Base-by-base conservation (phyloP, 768 basidiomycete genomes). In the Suillus subaureus region DNA sequence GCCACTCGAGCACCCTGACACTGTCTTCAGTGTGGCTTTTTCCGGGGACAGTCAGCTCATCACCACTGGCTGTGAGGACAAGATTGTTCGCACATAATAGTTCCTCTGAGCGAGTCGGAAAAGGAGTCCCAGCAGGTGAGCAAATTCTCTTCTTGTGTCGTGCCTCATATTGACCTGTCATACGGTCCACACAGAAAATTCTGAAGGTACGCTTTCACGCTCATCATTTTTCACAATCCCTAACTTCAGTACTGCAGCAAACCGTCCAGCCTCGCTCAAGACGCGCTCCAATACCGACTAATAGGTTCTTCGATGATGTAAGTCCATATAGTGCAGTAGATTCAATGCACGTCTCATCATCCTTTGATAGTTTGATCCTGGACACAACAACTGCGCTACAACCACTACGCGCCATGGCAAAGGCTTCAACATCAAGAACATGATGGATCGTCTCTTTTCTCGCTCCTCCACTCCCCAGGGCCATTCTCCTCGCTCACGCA, bases 11-110 rank as follows among this genome's bases (percentile, higher is more conserved):
- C 52, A 54, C 18, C 52, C 52, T 54, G 8, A 31, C 31, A 4
- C 0, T 0, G 51, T 52, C 28, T 2, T 0, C 0, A 4, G 51
- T 12, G 2, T 31, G 9, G 52, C 31, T 1, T 54, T 54, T 54
- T 54, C 31, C 9, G 52, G 31, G 28, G 52, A 54, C 31, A 54
- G 18, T 5, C 18, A 31, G 18, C 31, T 54, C 52, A 54, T 54
- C 28, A 31, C 52, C 0, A 54, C 52, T 18, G 31, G 31, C 54
- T 55, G 54, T 55, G 1, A 0, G 0, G 52, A 55, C 52, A 33
- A 33, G 3, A 15, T 49, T 2, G 31, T n/a, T n/a, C 54, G 54
- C 18, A 55, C 21, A 55, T 55, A 31, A n/a, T 11, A 12, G 31
- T 55, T 33, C 54, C 54, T 33, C 18, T 21, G 31, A 33, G 54